Evolutionary conservation across 176 grass and related monocot species (phyloP).

Genomic region (Typha latifolia): DNA sequence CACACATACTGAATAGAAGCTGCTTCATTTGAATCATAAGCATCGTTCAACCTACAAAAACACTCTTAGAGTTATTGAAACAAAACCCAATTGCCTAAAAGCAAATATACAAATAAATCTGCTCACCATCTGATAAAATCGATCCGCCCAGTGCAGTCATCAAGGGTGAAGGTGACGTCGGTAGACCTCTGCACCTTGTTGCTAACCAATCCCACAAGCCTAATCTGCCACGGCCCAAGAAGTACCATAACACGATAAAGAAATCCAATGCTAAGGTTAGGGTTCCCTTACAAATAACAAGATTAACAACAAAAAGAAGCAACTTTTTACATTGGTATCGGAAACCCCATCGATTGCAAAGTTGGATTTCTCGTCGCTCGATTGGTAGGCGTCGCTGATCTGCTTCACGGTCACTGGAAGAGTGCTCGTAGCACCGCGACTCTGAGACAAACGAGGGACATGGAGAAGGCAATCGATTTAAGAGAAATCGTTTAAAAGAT

Average conservation of each 20-base stretch:
- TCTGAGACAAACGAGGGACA: conserved; percentile 20
- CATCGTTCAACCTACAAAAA: conserved; percentile 62
- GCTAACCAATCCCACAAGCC: conserved; percentile 56
- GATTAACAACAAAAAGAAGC: not conserved
- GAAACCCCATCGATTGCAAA: conserved; percentile 58
- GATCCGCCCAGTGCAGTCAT: conserved; percentile 76
- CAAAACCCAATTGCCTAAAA: not conserved
- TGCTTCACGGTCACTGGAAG: conserved; percentile 78
- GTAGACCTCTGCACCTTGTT: conserved; percentile 58
- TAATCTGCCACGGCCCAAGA: conserved; percentile 21
- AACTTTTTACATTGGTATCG: conserved; percentile 34
- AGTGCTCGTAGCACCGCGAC: conserved; percentile 36
- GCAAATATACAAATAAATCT: not conserved
- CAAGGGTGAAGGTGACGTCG: conserved; percentile 62
- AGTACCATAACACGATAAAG: not conserved
- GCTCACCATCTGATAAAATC: conserved; percentile 77
- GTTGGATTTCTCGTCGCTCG: conserved; percentile 37
- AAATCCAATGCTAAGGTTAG: not conserved
- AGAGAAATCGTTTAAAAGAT: not conserved
- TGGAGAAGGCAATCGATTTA: not conserved
- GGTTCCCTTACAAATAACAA: not conserved
- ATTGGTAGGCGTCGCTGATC: conserved; percentile 56
- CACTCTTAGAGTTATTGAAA: conserved; percentile 6
- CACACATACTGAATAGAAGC: conserved; percentile 61
- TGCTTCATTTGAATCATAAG: conserved; percentile 71